Evolutionary conservation across 768 basidiomycete genomes (phyloP).

Genomic region (Panaeolus cyanescens): DNA sequence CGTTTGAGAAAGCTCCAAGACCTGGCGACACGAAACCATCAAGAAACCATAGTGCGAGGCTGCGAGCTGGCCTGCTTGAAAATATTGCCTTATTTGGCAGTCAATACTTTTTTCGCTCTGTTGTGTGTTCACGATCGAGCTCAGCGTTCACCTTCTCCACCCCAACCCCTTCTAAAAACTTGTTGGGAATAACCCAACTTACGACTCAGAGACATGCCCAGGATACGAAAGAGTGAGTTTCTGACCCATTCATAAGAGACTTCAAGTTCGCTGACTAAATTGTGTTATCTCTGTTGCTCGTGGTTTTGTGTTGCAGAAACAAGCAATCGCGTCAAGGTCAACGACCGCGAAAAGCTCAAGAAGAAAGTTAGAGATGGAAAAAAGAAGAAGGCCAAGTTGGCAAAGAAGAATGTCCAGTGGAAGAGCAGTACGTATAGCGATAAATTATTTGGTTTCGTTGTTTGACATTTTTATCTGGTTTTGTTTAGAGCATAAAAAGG

Average conservation of each 20-base stretch:
- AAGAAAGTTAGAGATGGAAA: constrained; percentile 76
- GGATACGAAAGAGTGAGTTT: constrained; percentile 66
- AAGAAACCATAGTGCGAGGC: too few species aligned
- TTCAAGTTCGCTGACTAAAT: background rate
- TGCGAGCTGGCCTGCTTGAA: background rate
- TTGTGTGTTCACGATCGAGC: background rate
- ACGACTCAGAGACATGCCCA: constrained; percentile 48
- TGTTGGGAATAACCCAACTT: background rate
- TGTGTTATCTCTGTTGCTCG: background rate
- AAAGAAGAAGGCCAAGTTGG: constrained; percentile 73
- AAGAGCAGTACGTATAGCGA: constrained; percentile 71
- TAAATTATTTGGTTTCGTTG: constrained; percentile 6
- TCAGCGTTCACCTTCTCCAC: background rate
- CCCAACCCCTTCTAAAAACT: background rate
- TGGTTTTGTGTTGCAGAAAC: constrained; percentile 59
- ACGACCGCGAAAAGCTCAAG: constrained; percentile 71
- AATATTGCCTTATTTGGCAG: background rate
- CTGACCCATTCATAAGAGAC: background rate
- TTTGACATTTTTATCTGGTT: background rate
- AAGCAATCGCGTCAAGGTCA: constrained; percentile 74
- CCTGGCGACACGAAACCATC: background rate
- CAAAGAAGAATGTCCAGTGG: constrained; percentile 83
- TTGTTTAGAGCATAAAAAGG: constrained; percentile 71
- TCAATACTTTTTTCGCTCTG: constrained; percentile 1
- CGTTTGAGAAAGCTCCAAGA: too few species aligned